Conservation (phyloP, 371 early-diverging fungal genomes). For the Mucor sp. region DNA sequence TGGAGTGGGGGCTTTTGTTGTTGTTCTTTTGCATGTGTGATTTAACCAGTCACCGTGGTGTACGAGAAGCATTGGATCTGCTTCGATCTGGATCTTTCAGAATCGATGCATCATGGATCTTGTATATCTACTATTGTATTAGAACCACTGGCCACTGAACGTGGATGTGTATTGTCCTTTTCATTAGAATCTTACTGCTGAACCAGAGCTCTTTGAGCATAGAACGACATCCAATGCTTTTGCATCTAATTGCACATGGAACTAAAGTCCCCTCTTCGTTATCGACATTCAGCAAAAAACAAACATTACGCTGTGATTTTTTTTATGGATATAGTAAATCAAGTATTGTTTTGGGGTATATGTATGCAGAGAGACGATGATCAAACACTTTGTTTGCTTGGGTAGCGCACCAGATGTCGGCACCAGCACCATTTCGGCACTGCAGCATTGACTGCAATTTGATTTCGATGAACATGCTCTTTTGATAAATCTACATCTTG, state of each 20-base stretch:
- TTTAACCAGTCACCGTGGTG: conserved; percentile 12
- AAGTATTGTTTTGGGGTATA: neutral
- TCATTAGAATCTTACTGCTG: neutral
- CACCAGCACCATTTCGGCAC: neutral
- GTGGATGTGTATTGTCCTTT: too few species aligned
- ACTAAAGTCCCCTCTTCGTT: neutral
- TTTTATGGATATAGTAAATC: neutral
- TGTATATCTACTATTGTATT: too few species aligned
- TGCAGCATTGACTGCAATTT: neutral
- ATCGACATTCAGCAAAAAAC: neutral
- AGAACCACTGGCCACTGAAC: too few species aligned
- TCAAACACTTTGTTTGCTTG: neutral
- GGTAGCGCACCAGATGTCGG: neutral
- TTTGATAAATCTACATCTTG: too few species aligned
- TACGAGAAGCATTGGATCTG: neutral
- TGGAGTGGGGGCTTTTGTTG: neutral
- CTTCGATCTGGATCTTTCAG: neutral
- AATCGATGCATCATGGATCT: neutral
- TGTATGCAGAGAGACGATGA: neutral
- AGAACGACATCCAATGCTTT: neutral
- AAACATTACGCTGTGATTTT: neutral
- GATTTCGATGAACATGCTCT: neutral
- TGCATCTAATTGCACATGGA: too few species aligned
- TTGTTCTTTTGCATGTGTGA: neutral
- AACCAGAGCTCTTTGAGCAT: neutral